Base-by-base conservation (phyloP, 148 eudicot species). In the Gaultheria prostrata region DNA sequence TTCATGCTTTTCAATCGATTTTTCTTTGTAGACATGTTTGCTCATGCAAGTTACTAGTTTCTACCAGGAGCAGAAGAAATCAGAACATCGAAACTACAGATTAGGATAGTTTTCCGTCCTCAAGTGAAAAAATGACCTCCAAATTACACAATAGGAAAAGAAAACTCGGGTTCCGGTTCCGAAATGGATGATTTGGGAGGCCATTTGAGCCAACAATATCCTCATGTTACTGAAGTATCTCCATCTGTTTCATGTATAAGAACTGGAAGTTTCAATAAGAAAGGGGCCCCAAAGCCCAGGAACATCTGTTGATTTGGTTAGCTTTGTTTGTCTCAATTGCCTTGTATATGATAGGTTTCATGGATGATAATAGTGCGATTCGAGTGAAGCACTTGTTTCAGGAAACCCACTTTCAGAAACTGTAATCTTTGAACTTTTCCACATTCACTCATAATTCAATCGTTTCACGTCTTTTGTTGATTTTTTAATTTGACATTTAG, bases 311-410 rank as follows among this genome's bases (percentile, higher is more conserved):
- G 59, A 75, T 76, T 49, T 13, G 51, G 30, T 73, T 54, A 13
- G 30, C 50, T 63, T 70, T 43, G 69, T 51, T 30, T 83, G 45
- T 72, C 49, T 65, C n/a, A 80, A 79, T 61, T 69, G 26, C 76
- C 21, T 50, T 84, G 53, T 70, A 14, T 77, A 51, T 82, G 6
- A 11, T 54, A 87, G 89, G 78, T 78, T 74, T 80, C 50, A 51
- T 78, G 67, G 88, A 57, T 78, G 43, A 45, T 81, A 74, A 54
- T 74, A 49, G 77, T 84, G 82, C 72, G 61, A 85, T 80, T 86
- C 85, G 89, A 80, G 88, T 87, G 39, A 92, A 98, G 88, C 90
- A 80, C 71, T 92, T 96, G 86, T 83, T 90, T 80, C 89, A 91
- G 57, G 93, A 88, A 67, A 85, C 77, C 72, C 63, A 80, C 81